Evolutionary conservation across 2,329 filamentous ascomycete genomes (phyloP), one percentile per base, ranked within the genome.

Genomic region (Ophiocordyceps unilateralis): DNA sequence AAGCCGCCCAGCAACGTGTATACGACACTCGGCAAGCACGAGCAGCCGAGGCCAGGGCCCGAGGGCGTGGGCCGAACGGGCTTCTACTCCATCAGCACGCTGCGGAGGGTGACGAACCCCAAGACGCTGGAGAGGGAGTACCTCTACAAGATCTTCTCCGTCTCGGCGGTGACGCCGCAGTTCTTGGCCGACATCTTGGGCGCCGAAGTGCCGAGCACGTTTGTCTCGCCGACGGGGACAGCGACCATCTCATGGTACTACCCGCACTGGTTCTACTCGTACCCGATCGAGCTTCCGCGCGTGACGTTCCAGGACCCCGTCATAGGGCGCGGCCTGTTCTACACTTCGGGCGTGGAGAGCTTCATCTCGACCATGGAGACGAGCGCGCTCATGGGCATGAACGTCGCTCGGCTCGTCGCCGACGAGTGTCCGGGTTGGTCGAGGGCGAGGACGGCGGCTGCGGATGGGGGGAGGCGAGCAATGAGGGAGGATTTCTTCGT

Each of bases 341-440:
- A 82, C 55, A 81, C 78, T 0, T 77, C 75, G 11, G 78, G 76
- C 2, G 93, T 96, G 38, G 89, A 96, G 63, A 81, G 81, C 51
- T 95, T 98, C 58, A 93, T 96, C 51, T 91, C 83, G 10, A 94
- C 87, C 0, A 96, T 98, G 91, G 91, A 98, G 67, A 95, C 91
- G 7, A 94, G 80, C 58, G 83, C 85, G 1, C 61, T 96, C 50
- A 91, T 91, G 77, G 91, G 91, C 1, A 85, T 74, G n/a, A 91
- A 91, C 55, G 78, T 91, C 19, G 85, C 84, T 9, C 70, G 69
- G 48, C 62, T 91, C 43, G 67, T 89, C 39, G 68, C 78, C 1
- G 74, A 88, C 52, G 73, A 74, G 42, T 76, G 53, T 58, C 48
- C 59, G 48, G 52, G 55, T 40, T 48, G 52, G 20, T 37, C 34